A percentile compares a stretch with the other conserved stretches of the same genome.
Conservation (phyloP, 768 basidiomycete species). For the Phlebiopsis flavidoalba region DNA sequence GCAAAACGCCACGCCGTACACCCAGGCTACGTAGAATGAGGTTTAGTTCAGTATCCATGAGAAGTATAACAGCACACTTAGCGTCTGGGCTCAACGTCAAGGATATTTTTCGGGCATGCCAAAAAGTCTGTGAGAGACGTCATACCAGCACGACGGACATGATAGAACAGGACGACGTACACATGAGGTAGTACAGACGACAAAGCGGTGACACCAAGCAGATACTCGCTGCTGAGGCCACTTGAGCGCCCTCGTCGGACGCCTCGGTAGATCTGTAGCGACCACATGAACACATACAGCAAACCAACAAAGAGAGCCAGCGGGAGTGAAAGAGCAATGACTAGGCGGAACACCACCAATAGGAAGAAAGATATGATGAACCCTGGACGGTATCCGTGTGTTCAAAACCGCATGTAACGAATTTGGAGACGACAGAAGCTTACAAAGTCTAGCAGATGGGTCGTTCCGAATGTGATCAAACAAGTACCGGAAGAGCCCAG, state of each 20-base stretch:
- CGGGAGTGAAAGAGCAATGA: constrained; percentile 60
- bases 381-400: constrained; percentile 36
- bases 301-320: constrained; percentile 59
- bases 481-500: constrained; percentile 42
- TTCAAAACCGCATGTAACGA: too few relatives aligned
- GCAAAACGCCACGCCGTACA: constrained; percentile 52
- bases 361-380: constrained; percentile 62
- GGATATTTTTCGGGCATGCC: constrained; percentile 78
- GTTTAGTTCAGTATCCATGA: too few relatives aligned
- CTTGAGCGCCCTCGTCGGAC: constrained; percentile 64
- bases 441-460: constrained; percentile 70
- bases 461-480: constrained; percentile 59
- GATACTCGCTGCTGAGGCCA: constrained; percentile 63
- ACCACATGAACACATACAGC: constrained; percentile 80
- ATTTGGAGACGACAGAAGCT: too few relatives aligned
- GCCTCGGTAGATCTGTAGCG: constrained; percentile 80
- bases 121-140: constrained; percentile 59
- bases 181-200: constrained; percentile 65
- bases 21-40: constrained; percentile 47
- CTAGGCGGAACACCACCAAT: constrained; percentile 68
- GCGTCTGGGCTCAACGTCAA: constrained; percentile 74
- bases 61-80: constrained; percentile 21
- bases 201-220: constrained; percentile 74
- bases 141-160: background rate
- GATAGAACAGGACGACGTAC: constrained; percentile 47